Base-by-base conservation (phyloP, 352 stramenopile species). In the Globisporangium yorkense region DNA sequence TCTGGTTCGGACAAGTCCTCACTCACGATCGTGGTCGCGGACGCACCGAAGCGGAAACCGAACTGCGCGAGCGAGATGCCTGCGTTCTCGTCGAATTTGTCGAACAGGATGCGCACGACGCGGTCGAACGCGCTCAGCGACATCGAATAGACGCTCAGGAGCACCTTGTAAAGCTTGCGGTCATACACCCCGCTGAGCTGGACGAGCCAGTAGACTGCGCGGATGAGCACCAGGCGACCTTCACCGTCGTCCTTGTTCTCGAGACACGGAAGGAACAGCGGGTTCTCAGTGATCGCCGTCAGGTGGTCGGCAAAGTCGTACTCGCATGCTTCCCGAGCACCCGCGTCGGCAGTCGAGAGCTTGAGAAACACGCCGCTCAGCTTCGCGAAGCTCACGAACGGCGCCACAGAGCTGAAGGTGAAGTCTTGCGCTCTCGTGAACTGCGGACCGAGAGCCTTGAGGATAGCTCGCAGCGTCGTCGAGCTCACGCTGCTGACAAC, bases 31-130 rank as follows among this genome's bases (percentile, higher is more conserved):
- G 59, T 53, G 0, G 74, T 67, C 24, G 67, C 77, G 1, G 72
- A 88, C 7, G 67, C 65, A 8, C 82, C 80, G 54, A 94, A 94
- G 55, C 82, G 82, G 56, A 88, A 94, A 20, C 80, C 80, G 35
- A 89, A 66, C 21, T 77, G 63, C 0, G 78, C 68, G 10, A 74
- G 56, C 18, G 70, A 56, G 18, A 87, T 66, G 18, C 66, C 65
- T 0, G 59, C 68, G 5, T 72, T 58, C 2, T 65, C 57, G 37
- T 88, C 79, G 46, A 90, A 87, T 0, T 75, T 66, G n/a, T 85
- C 62, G 4, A 90, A 70, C 27, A 90, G 33, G 1, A 72, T 59
- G 15, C 83, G 75, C 24, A 93, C 43, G 29, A 73, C 55, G 12
- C 81, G 70, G 61, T 94, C 85, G 9, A 80, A 66, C 0, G 64